phyloP scores from a whole-genome alignment of 2,329 filamentous ascomycete genomes.

The Teratosphaeria nubilosa region DNA sequence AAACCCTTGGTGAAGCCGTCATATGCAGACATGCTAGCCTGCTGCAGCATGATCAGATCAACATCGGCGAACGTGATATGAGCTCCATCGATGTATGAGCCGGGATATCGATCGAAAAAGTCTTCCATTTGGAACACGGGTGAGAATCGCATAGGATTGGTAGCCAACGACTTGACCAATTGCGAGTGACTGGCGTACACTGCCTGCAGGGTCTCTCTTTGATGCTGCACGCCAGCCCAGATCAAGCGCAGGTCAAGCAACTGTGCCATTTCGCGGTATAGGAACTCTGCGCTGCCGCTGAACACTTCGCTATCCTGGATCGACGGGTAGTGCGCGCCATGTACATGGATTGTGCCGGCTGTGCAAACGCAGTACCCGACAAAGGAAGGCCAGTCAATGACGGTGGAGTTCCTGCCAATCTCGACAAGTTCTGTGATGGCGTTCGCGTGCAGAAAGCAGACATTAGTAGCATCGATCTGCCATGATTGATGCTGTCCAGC shows the following conservation, averaged over 20 bases:
- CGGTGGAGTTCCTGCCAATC: conserved; percentile 61
- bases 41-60: conserved; percentile 35
- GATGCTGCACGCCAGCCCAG: conserved; percentile 71
- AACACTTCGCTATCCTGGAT: conserved; percentile 50
- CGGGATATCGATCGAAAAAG: conserved; percentile 76
- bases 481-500: conserved; percentile 80
- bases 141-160: conserved; percentile 61
- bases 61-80: conserved; percentile 64
- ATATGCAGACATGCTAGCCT: conserved; percentile 1
- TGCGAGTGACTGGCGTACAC: conserved; percentile 72
- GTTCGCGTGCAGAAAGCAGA: conserved; percentile 79
- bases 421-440: conserved; percentile 76
- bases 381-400: conserved; percentile 77
- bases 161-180: conserved; percentile 61
- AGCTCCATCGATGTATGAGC: conserved; percentile 60
- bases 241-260: conserved; percentile 62
- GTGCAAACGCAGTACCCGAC: conserved; percentile 81
- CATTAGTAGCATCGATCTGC: conserved; percentile 84
- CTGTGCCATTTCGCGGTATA: conserved; percentile 71
- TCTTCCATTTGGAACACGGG: conserved; percentile 78
- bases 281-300: conserved; percentile 57
- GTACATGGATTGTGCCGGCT: conserved; percentile 78
- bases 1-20: conserved; percentile 37
- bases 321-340: conserved; percentile 68
- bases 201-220: conserved; percentile 65